phyloP scores from a whole-genome alignment of 305 asterid genomes.

The Solanum hybrid region DNA sequence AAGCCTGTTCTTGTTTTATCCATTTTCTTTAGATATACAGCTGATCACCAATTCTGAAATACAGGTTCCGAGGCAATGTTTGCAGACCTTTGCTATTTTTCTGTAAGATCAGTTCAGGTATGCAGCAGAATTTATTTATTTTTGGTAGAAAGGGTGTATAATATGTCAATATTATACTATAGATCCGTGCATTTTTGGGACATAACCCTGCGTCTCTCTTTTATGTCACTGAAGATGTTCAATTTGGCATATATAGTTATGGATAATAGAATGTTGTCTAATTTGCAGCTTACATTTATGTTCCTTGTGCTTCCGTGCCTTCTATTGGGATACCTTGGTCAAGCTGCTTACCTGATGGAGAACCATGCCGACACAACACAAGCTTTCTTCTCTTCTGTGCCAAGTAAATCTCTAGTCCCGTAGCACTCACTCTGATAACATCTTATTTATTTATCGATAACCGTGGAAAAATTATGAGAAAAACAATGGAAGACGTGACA shows the following conservation, averaged over 20 bases:
- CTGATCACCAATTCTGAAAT: slow-evolving; percentile 41
- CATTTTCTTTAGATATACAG: slow-evolving; percentile 17
- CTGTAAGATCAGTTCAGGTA: slow-evolving; percentile 98
- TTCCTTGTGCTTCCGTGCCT: slow-evolving; percentile 96
- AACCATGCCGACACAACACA: slow-evolving; percentile 93
- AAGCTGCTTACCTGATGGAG: slow-evolving; percentile 99
- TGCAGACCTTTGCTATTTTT: slow-evolving; percentile 98
- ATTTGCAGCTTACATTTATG: slow-evolving; percentile 82
- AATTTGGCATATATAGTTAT: slow-evolving; percentile 7
- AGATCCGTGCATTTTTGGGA: neutral
- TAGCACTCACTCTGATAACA: slow-evolving; percentile 9
- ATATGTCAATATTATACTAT: neutral
- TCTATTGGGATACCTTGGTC: slow-evolving; percentile 97
- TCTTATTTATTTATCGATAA: neutral
- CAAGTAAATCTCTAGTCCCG: slow-evolving; percentile 44
- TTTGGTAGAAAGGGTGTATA: neutral
- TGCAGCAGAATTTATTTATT: slow-evolving; percentile 4
- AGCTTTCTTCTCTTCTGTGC: slow-evolving; percentile 93
- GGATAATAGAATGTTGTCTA: neutral
- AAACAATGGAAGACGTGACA: neutral
- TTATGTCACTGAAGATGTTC: neutral
- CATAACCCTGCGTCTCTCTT: neutral
- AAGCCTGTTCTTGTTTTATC: neutral
- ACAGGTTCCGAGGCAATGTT: slow-evolving; percentile 99
- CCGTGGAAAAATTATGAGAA: neutral